Base-by-base conservation (phyloP, 2,329 filamentous ascomycete genomes). In the Clonostachys chloroleuca region DNA sequence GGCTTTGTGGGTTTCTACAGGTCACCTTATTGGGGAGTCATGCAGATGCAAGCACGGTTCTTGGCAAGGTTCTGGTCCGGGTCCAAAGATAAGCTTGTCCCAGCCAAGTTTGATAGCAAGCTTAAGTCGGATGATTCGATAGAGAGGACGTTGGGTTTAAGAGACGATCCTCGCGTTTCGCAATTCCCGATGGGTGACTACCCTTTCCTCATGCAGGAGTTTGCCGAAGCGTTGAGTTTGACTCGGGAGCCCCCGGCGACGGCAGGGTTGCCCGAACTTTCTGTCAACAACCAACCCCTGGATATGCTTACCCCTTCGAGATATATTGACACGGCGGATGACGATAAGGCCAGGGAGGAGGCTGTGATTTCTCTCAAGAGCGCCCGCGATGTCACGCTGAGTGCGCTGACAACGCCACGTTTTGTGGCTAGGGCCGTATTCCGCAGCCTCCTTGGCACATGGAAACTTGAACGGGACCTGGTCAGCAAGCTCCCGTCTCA, bases 111-210 rank as follows among this genome's bases (percentile, higher is more conserved):
- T 0, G 34, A 57, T 0, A 54, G 60, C 1, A 75, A 77, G 5
- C 60, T 81, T 12, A 52, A 58, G 5, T 55, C 63, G 0, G 76
- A 80, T 47, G 61, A 63, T 16, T 74, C 70, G 0, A 67, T 78
- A 8, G 59, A 67, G 30, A 65, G 70, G 18, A 75, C 78, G 1
- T 57, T 80, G 1, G 56, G 63, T 4, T 69, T 88, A 34, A 75
- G 84, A 12, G 57, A 57, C 18, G 75, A 78, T 54, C 73, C 65
- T 10, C 75, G 70, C 6, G 66, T 67, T 54, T 86, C 62, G 51
- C 89, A 94, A 56, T 94, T 91, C 55, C 89, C 88, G 36, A 92
- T 92, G 84, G 84, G 84, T 10, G 89, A 95, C 63, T 92, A 92
- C 61, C 65, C 82, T 8, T 92, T 83, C 51, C 66, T 92, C 12